Evolutionary conservation across 2,329 filamentous ascomycete species (phyloP).

Genomic region (Colletotrichum horii): DNA sequence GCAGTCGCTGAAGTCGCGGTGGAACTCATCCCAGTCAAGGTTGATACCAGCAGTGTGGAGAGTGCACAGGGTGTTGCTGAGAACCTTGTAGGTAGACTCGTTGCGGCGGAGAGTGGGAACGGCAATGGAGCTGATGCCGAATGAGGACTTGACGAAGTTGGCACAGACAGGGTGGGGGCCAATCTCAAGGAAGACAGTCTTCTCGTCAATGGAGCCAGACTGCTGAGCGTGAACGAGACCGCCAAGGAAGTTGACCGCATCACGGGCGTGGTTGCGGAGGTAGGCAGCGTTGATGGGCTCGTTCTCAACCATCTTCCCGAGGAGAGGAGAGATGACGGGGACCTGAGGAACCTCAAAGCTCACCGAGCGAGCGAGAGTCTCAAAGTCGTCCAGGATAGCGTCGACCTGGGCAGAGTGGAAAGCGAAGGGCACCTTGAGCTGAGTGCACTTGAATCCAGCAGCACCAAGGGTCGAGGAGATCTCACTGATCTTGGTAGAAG

Average conservation of each 20-base stretch:
- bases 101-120: constrained; percentile 67
- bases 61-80: constrained; percentile 60
- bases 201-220: constrained; percentile 59
- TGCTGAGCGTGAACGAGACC: constrained; percentile 63
- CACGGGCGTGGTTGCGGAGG: constrained; percentile 63
- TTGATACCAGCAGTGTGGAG: constrained; percentile 66
- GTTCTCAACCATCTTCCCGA: constrained; percentile 57
- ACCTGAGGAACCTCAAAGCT: constrained; percentile 51
- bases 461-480: constrained; percentile 43
- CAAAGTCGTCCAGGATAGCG: constrained; percentile 63
- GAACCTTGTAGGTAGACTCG: constrained; percentile 68
- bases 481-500: constrained; percentile 43
- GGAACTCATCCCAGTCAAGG: constrained; percentile 75
- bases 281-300: constrained; percentile 60
- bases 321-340: constrained; percentile 72
- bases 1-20: constrained; percentile 50
- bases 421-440: constrained; percentile 56
- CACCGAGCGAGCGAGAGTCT: constrained; percentile 45
- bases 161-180: constrained; percentile 73
- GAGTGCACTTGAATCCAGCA: constrained; percentile 46
- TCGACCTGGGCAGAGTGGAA: constrained; percentile 61
- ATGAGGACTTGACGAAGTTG: constrained; percentile 65
- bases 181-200: constrained; percentile 72
- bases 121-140: constrained; percentile 56
- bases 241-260: constrained; percentile 69